Percentiles rank a stretch among this genome's conserved stretches.
phyloP scores from a whole-genome alignment of 371 early-diverging fungal species.

The Mortierella sp. region DNA sequence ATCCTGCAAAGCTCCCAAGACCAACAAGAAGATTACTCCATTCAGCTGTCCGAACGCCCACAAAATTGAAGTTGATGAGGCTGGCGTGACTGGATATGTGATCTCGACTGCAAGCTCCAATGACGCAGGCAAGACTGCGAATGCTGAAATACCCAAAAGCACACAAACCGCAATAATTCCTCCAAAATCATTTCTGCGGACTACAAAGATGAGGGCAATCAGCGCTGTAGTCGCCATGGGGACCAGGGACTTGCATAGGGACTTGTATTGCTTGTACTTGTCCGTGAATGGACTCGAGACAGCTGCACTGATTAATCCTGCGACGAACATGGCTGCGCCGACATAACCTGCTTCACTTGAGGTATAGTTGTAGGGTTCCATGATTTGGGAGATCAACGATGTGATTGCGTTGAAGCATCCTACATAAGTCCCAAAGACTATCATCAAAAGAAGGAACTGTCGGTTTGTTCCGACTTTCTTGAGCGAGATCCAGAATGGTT shows the following conservation, averaged over 20 bases:
- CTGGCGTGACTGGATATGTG: conserved; percentile 66
- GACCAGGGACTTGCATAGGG: conserved; percentile 57
- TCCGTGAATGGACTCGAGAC: conserved; percentile 64
- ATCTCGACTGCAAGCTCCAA: conserved; percentile 69
- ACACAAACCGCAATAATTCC: conserved; percentile 61
- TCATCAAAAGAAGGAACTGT: conserved; percentile 65
- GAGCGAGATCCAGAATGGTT: conserved; percentile 62
- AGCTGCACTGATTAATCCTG: conserved; percentile 65
- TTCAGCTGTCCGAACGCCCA: conserved; percentile 64
- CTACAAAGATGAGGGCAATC: conserved; percentile 61
- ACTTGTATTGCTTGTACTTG: conserved; percentile 62
- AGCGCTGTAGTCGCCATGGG: conserved; percentile 61
- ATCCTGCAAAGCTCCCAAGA: conserved; percentile 59
- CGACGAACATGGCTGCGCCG: conserved; percentile 65
- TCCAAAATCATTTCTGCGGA: conserved; percentile 57
- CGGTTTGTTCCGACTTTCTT: conserved; percentile 60
- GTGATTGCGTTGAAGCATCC: conserved; percentile 73
- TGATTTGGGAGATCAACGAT: conserved; percentile 70
- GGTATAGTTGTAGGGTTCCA: conserved; percentile 74
- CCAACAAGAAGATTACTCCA: conserved; percentile 59
- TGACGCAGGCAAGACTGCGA: conserved; percentile 62
- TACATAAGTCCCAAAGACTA: conserved; percentile 68
- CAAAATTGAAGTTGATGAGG: conserved; percentile 61
- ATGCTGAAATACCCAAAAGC: conserved; percentile 62
- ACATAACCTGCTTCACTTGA: conserved; percentile 68